A percentile compares a stretch with the other conserved stretches of the same genome.
Evolutionary conservation across 768 basidiomycete species (phyloP).

Genomic region (Termitomyces heimii): DNA sequence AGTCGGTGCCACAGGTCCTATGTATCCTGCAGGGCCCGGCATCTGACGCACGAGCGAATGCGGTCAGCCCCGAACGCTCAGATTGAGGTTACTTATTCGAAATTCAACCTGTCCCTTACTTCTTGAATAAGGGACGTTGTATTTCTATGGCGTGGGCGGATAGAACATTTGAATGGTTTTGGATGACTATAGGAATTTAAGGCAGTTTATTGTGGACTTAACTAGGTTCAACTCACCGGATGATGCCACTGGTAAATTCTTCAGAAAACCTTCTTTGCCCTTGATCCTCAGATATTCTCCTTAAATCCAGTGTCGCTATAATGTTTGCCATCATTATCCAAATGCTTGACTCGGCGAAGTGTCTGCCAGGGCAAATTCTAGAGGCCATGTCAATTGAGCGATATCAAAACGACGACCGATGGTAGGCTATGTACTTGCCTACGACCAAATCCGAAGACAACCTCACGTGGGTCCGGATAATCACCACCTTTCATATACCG

Average conservation of each 20-base stretch:
- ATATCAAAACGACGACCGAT: background rate
- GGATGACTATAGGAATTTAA: constrained; percentile 35
- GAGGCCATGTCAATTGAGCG: background rate
- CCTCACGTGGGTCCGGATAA: constrained; percentile 38
- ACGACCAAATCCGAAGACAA: constrained; percentile 56
- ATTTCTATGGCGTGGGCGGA: constrained; percentile 36
- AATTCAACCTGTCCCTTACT: constrained; percentile 16
- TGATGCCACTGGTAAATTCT: constrained; percentile 36
- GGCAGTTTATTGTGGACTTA: background rate
- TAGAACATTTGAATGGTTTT: constrained; percentile 40
- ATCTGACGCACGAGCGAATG: background rate
- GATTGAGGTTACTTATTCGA: background rate
- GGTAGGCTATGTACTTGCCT: constrained; percentile 24
- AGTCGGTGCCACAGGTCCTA: background rate
- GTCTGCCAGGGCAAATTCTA: constrained; percentile 50
- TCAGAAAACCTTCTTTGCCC: constrained; percentile 33
- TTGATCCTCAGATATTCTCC: constrained; percentile 31
- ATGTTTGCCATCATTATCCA: constrained; percentile 42
- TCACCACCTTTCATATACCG: constrained; percentile 35
- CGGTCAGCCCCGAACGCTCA: background rate
- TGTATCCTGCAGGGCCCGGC: background rate
- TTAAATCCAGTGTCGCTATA: constrained; percentile 39
- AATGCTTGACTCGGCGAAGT: constrained; percentile 42
- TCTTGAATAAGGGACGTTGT: constrained; percentile 22
- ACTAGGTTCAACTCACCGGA: constrained; percentile 30